phyloP scores from a whole-genome alignment of 345 rosid species.

The thale cress (Arabidopsis thaliana) region TAIR10.1 NC_003076.8:22826001-22826500 shows the following conservation, averaged over 20 bases:
- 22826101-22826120: constrained; percentile 10
- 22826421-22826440: constrained; percentile 73
- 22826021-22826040: constrained; percentile 1
- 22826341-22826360: constrained; percentile 45
- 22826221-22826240: constrained; percentile 34
- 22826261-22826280: constrained; percentile 60
- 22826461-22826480: constrained; percentile 87
- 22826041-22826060: constrained; percentile 1
- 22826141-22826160: constrained; percentile 14
- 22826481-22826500: constrained; percentile 73
- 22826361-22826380: constrained; percentile 47
- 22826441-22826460: constrained; percentile 71
- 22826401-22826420: constrained; percentile 75
- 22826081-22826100: not conserved
- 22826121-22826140: not conserved
- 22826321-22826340: constrained; percentile 38
- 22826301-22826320: constrained; percentile 35
- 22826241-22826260: constrained; percentile 66
- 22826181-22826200: not conserved
- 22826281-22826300: constrained; percentile 44
- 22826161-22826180: constrained; percentile 3
- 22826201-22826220: constrained; percentile 9
- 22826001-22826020: not conserved
- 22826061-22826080: constrained; percentile 5
- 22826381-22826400: constrained; percentile 46